Evolutionary conservation across 257 asterid species (phyloP).

Genomic region (Solanum chilense): DNA sequence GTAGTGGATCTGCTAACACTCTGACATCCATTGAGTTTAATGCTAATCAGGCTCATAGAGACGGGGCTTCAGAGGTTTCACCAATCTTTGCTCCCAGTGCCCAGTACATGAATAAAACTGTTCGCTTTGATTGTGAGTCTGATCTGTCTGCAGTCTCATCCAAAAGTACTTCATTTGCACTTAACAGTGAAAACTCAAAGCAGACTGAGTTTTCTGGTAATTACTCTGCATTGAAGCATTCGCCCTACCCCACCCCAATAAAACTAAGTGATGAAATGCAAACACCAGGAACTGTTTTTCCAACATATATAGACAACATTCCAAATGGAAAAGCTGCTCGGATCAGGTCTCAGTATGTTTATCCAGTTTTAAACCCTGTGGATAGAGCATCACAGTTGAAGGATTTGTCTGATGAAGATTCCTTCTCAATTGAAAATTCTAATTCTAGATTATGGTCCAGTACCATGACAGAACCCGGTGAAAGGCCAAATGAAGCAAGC

Average conservation of each 20-base stretch:
- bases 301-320: slow-evolving; percentile 34
- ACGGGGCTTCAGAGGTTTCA: slow-evolving; percentile 21
- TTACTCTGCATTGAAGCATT: slow-evolving; percentile 18
- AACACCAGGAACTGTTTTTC: slow-evolving; percentile 85
- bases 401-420: slow-evolving; percentile 30
- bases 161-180: slow-evolving; percentile 35
- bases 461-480: slow-evolving; percentile 11
- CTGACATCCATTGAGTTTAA: neutral
- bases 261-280: slow-evolving; percentile 79
- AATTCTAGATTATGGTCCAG: slow-evolving; percentile 4
- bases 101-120: slow-evolving; percentile 28
- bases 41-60: slow-evolving; percentile 1
- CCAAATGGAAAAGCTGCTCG: slow-evolving; percentile 33
- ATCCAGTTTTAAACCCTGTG: slow-evolving; percentile 39
- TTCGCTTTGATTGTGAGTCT: slow-evolving; percentile 28
- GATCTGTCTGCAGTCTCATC: slow-evolving; percentile 25
- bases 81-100: slow-evolving; percentile 21
- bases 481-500: slow-evolving; percentile 10
- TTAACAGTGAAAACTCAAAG: slow-evolving; percentile 20
- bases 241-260: slow-evolving; percentile 72
- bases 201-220: slow-evolving; percentile 22
- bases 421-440: slow-evolving; percentile 13
- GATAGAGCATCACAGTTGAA: slow-evolving; percentile 27
- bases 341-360: slow-evolving; percentile 62
- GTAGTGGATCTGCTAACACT: neutral